These are phyloP conservation scores for Leucogyrophana mollusca DNA, from an alignment of 768 basidiomycete species.

Conservation along the genomic window DNA sequence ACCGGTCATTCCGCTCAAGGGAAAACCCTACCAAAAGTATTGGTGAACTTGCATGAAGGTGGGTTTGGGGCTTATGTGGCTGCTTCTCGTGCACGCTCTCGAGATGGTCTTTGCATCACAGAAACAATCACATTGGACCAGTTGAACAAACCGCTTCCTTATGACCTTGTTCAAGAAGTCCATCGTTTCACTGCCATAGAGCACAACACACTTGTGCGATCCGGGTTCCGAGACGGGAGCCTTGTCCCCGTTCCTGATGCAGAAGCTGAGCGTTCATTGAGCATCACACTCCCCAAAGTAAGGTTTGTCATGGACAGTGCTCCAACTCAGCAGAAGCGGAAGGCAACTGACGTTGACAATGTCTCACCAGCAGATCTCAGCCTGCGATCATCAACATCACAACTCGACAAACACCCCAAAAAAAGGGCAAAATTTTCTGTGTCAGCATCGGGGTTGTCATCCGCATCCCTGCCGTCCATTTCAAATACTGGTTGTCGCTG, in stretches of 20 bases:
- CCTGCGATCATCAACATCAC: background rate
- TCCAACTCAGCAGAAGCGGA: background rate
- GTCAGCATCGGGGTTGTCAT: too few species aligned
- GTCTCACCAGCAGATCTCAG: background rate
- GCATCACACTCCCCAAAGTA: background rate
- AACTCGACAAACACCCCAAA: too few species aligned
- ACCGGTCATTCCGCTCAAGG: constrained; percentile 33
- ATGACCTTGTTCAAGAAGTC: constrained; percentile 1
- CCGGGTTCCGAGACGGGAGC: background rate
- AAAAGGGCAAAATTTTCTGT: too few species aligned
- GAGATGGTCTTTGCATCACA: constrained; percentile 20
- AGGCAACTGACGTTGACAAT: too few species aligned
- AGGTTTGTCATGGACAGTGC: background rate
- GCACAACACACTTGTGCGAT: constrained; percentile 6
- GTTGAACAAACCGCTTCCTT: constrained; percentile 18
- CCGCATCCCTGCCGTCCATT: too few species aligned
- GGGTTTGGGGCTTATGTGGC: constrained; percentile 31
- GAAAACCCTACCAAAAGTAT: constrained; percentile 18
- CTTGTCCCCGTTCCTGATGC: too few species aligned
- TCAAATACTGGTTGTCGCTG: constrained; percentile 3
- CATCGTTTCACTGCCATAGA: constrained; percentile 3
- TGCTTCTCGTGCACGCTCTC: constrained; percentile 19
- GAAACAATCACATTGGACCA: constrained; percentile 15
- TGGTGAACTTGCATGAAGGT: constrained; percentile 20
- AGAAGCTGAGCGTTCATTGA: constrained; percentile 5